A percentile compares a stretch with the other conserved stretches of the same genome.
These are phyloP conservation scores for Dactylellina leptospora DNA, from an alignment of 2,329 filamentous ascomycete species.

Conservation along the genomic window DNA sequence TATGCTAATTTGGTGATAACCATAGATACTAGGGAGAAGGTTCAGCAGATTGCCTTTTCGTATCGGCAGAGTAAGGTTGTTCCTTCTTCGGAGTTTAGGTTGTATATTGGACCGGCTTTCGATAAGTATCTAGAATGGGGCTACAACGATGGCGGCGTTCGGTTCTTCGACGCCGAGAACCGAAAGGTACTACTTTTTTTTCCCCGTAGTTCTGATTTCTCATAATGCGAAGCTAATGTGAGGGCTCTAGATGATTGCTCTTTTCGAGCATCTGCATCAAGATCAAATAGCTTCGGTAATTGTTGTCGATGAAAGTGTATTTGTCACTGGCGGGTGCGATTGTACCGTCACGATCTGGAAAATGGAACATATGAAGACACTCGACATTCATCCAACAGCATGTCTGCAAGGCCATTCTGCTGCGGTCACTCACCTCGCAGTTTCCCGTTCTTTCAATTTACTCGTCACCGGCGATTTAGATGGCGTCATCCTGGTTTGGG, in stretches of 20 bases:
- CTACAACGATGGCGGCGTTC: slow-evolving; percentile 88
- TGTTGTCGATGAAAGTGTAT: slow-evolving; percentile 80
- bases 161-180: slow-evolving; percentile 86
- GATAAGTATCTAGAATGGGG: slow-evolving; percentile 97
- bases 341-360: slow-evolving; percentile 88
- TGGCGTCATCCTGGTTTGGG: slow-evolving; percentile 88
- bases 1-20: too few species aligned
- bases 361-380: slow-evolving; percentile 71
- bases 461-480: slow-evolving; percentile 84
- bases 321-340: slow-evolving; percentile 91
- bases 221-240: too few species aligned
- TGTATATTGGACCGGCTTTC: slow-evolving; percentile 85
- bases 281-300: slow-evolving; percentile 84
- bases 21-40: slow-evolving; percentile 72
- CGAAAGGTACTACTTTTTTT: slow-evolving; percentile 78
- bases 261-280: slow-evolving; percentile 93
- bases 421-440: slow-evolving; percentile 80
- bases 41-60: slow-evolving; percentile 80
- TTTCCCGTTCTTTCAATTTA: slow-evolving; percentile 86
- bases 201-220: too few species aligned
- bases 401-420: slow-evolving; percentile 90
- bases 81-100: slow-evolving; percentile 81
- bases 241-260: slow-evolving; percentile 70
- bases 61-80: slow-evolving; percentile 82
- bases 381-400: slow-evolving; percentile 80